phyloP scores from a whole-genome alignment of 2,329 filamentous ascomycete species.

The Fusarium albidum region DNA sequence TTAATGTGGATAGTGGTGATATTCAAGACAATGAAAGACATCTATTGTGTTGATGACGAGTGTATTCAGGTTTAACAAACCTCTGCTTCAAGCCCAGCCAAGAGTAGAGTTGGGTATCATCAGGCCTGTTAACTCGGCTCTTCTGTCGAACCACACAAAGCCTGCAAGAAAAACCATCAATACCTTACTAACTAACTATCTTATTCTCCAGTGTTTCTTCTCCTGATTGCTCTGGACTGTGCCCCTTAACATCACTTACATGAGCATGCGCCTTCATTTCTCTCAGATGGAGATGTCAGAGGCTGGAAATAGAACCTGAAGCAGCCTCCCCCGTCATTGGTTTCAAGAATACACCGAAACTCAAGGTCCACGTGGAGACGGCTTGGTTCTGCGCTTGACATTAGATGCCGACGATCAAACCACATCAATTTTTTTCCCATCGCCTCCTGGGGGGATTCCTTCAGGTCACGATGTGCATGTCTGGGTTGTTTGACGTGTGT shows the following conservation, averaged over 20 bases:
- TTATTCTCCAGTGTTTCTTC: not conserved
- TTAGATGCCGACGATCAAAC: slow-evolving; percentile 16
- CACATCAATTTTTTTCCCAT: slow-evolving; percentile 1
- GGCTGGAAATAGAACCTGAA: slow-evolving; percentile 4
- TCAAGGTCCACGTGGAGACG: slow-evolving; percentile 10
- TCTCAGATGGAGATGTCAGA: not conserved
- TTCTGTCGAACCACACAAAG: no score
- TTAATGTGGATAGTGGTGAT: no score
- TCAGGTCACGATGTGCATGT: not conserved
- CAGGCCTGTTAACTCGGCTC: no score
- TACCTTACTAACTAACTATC: not conserved
- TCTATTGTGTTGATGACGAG: no score
- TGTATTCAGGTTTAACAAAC: no score
- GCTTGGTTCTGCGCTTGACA: slow-evolving; percentile 7
- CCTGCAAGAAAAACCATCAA: not conserved
- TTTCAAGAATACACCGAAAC: not conserved
- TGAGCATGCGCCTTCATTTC: not conserved
- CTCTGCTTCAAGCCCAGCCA: no score
- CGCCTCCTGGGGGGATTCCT: not conserved
- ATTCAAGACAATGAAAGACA: no score
- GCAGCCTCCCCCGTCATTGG: slow-evolving; percentile 6
- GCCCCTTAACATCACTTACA: slow-evolving; percentile 7
- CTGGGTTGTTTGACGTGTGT: not conserved
- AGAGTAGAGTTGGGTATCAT: no score
- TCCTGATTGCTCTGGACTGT: not conserved